Evolutionary conservation across 2,329 filamentous ascomycete species (phyloP), one percentile per base, ranked within the genome.

Genomic region (Fusarium nisikadoi): DNA sequence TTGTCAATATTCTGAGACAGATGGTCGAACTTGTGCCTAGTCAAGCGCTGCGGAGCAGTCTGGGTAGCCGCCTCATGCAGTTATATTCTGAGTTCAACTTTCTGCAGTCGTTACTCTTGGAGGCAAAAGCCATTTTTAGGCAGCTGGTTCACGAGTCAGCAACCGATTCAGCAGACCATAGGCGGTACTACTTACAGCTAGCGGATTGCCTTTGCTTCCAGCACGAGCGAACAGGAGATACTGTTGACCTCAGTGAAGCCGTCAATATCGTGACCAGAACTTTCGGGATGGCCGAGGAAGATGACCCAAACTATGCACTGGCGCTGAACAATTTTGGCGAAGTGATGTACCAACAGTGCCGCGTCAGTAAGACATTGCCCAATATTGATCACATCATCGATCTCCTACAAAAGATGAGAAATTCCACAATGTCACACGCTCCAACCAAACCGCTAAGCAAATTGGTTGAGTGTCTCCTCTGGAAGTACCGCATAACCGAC

Each of bases 401-500:
- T 2, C 6, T 20, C 0, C 13, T 52, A 27, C 25, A 39, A 16
- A 4, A 0, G 3, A 35, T 49, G 8, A 14, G 12, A 1, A 5
- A 23, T 2, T 19, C 5, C 1, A 38, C 13, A 1, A 29, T 7
- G 7, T 33, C 45, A 4, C 3, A 25, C 0, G 0, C 6, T 14
- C 23, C 23, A 1, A 53, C 16, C 10, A 58, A 41, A 6, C 25
- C 55, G 8, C 14, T 38, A 0, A 58, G 25, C 5, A 36, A 52
- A 7, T 4, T 31, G 33, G 55, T 58, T 2, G 55, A 31, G 1
- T 36, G 43, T 6, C 25, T 58, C 1, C 35, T 58, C 10, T 52
- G 55, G 45, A 58, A 39, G 1, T 58, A 53, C 17, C n/a, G 13
- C 2, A 39, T 58, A 0, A 52, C 45, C 1, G 7, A 53, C 6